Conservation (phyloP, 805 yeast species). For the Maudiozyma pseudohumilis region DNA sequence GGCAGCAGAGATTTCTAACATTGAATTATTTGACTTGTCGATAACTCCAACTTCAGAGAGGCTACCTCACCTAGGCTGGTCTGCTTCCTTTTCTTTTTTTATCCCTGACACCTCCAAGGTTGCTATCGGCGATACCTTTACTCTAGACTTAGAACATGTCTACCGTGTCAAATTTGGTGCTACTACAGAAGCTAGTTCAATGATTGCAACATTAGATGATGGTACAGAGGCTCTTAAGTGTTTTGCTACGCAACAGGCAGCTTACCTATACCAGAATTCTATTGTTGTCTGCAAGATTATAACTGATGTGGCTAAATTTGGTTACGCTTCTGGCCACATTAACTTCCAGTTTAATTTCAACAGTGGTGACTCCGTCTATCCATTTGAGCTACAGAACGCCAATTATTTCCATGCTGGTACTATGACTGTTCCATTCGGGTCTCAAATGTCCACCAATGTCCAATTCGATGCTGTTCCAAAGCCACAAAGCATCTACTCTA, state of each 20-base stretch:
- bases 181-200: slow-evolving; percentile 6
- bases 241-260: slow-evolving; percentile 29
- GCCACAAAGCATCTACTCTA: slow-evolving; percentile 13
- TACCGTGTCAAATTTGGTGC: slow-evolving; percentile 29
- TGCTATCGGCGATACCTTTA: slow-evolving; percentile 21
- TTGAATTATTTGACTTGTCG: slow-evolving; percentile 10
- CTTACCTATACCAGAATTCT: slow-evolving; percentile 25
- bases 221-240: slow-evolving; percentile 26
- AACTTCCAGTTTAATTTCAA: slow-evolving; percentile 25
- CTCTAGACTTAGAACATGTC: slow-evolving; percentile 24
- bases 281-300: slow-evolving; percentile 24
- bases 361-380: slow-evolving; percentile 28
- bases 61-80: slow-evolving; percentile 29
- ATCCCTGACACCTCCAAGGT: slow-evolving; percentile 14
- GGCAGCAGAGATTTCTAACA: slow-evolving; percentile 9
- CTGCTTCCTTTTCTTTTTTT: slow-evolving; percentile 23
- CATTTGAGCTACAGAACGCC: slow-evolving; percentile 28
- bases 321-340: slow-evolving; percentile 23
- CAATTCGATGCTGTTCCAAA: slow-evolving; percentile 18
- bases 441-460: slow-evolving; percentile 20
- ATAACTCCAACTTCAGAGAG: slow-evolving; percentile 8
- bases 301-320: slow-evolving; percentile 12
- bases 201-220: slow-evolving; percentile 14
- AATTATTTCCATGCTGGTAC: slow-evolving; percentile 22
- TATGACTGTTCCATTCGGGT: slow-evolving; percentile 21